Evolutionary conservation across 2,329 filamentous ascomycete genomes (phyloP), one percentile per base, ranked within the genome.

Genomic region (Penicillium palitans): DNA sequence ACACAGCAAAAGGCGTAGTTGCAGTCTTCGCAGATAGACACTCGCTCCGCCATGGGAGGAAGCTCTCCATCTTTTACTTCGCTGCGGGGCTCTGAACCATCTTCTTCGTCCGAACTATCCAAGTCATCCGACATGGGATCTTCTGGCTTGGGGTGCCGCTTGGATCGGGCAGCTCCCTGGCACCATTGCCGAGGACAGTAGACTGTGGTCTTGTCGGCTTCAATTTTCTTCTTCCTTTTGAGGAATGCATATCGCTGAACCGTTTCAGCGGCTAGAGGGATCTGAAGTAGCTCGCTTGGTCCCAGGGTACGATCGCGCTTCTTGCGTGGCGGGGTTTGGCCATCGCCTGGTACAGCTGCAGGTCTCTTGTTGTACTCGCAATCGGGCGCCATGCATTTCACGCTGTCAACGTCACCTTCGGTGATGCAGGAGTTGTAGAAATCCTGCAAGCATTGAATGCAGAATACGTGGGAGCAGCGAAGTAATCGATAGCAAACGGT

Each of bases 141-240:
- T n/a, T 81, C 75, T 5, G 88, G 88, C 70, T 90, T 91, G 59
- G 83, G 87, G 74, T 90, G 87, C 67, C 84, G 86, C 70, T 88
- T 90, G 24, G 89, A 91, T 46, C 86, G 85, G 27, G 93, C 93
- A 3, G 93, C 90, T 6, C 91, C 93, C 74, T 95, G 90, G 72
- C 95, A 99, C 91, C 93, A 97, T 56, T 87, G 83, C 9, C 95
- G 86, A 0, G 95, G 95, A 69, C 95, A 99, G 73, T 96, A 98
- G 35, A 97, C 84, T 0, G 93, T 97, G 58, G 87, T 89, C 70
- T 93, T 96, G 75, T 98, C 93, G 0, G 91, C 88, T 74, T 98
- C 95, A 3, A 98, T 84, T 72, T 91, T 90, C 64, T 90, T 90
- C 78, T 98, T 98, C 70, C 96, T 90, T 77, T 95, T 97, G 60